These are phyloP conservation scores for Emydomyces testavorans DNA, from an alignment of 2,329 filamentous ascomycete species.

Conservation along the genomic window DNA sequence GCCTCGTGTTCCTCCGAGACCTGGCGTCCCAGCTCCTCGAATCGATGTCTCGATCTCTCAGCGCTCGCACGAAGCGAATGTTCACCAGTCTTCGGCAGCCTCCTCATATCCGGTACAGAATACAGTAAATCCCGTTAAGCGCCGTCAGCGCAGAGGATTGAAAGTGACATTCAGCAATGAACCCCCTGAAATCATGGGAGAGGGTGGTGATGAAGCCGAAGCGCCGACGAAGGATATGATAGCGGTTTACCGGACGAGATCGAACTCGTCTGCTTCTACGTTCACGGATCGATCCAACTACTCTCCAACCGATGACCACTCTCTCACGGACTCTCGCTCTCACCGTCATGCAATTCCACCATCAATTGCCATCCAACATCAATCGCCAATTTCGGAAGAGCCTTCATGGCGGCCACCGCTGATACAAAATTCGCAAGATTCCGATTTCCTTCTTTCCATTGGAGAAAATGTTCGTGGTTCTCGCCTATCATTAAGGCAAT, in stretches of 20 bases:
- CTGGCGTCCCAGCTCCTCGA: conserved; percentile 24
- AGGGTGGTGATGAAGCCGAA: conserved; percentile 79
- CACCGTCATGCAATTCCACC: conserved; percentile 8
- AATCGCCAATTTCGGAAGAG: conserved; percentile 14
- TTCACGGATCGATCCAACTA: conserved; percentile 10
- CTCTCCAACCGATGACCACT: background rate
- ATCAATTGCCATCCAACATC: conserved; percentile 9
- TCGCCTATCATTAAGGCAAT: conserved; percentile 31
- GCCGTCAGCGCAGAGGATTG: conserved; percentile 52
- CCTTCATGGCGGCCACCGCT: conserved; percentile 23
- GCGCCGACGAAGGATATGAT: conserved; percentile 57
- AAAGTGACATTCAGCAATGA: conserved; percentile 62
- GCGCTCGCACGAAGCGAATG: conserved; percentile 26
- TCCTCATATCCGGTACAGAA: conserved; percentile 17
- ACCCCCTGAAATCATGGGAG: conserved; percentile 71
- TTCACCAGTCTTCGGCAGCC: conserved; percentile 17
- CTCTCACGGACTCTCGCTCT: background rate
- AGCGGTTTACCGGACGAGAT: conserved; percentile 13
- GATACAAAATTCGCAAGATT: conserved; percentile 27
- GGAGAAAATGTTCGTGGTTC: conserved; percentile 22
- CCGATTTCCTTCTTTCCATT: conserved; percentile 29
- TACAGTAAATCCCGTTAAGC: conserved; percentile 23
- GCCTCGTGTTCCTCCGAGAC: conserved; percentile 6
- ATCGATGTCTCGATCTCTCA: conserved; percentile 27
- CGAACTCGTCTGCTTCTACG: conserved; percentile 14